Conservation (phyloP, 2,329 filamentous ascomycete species). For the Tolypocladium paradoxum region DNA sequence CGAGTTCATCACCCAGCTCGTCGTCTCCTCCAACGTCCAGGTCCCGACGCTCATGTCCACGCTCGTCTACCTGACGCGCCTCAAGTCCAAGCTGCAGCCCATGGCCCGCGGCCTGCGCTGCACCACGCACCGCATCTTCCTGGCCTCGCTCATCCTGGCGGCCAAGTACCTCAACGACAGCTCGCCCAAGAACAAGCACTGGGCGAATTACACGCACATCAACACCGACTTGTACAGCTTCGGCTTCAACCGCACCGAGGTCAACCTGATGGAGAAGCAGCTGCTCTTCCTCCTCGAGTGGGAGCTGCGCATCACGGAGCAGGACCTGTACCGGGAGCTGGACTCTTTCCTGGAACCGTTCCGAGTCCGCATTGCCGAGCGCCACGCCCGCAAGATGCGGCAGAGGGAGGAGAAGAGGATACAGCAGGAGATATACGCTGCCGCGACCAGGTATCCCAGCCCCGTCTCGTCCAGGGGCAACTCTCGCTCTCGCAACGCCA, state of each 20-base stretch:
- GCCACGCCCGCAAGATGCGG: constrained; percentile 38
- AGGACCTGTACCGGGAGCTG: constrained; percentile 79
- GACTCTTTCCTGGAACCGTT: constrained; percentile 84
- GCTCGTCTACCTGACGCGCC: constrained; percentile 79
- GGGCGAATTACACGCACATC: constrained; percentile 85
- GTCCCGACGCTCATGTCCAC: constrained; percentile 96
- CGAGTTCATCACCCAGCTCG: constrained; percentile 83
- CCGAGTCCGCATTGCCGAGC: constrained; percentile 45
- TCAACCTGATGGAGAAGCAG: constrained; percentile 99
- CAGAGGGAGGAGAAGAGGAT: constrained; percentile 35
- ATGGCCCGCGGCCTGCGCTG: constrained; percentile 94
- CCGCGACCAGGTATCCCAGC: constrained; percentile 29
- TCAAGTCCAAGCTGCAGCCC: constrained; percentile 77
- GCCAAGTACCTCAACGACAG: constrained; percentile 99
- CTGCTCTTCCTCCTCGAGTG: constrained; percentile 89
- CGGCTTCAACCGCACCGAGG: constrained; percentile 87
- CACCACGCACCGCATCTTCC: constrained; percentile 95
- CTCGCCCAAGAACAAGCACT: constrained; percentile 99
- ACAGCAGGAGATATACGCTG: constrained; percentile 25
- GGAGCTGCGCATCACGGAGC: constrained; percentile 76
- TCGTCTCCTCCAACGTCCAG: constrained; percentile 89
- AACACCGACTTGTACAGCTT: constrained; percentile 57
- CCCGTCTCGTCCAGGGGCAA: constrained; percentile 35
- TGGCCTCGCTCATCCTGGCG: constrained; percentile 72
- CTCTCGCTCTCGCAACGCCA: constrained; percentile 29